Evolutionary conservation across 2,329 filamentous ascomycete genomes (phyloP).

Genomic region (Trichoderma arundinaceum): DNA sequence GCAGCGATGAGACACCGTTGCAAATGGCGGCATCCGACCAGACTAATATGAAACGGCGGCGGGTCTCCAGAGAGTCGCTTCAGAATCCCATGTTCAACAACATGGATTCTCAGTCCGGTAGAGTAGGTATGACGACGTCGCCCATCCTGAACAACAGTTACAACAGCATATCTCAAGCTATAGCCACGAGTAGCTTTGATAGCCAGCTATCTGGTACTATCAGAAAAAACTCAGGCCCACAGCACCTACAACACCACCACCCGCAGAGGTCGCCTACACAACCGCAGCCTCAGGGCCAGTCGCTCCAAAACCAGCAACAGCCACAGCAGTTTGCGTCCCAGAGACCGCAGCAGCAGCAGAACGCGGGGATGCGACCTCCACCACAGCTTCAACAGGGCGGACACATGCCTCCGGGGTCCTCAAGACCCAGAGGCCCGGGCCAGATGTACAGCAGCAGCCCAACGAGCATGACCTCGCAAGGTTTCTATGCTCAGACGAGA

Average conservation of each 20-base stretch:
- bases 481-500: constrained; percentile 33
- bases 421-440: constrained; percentile 29
- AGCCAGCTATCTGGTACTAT: constrained; percentile 31
- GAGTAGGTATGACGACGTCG: constrained; percentile 31
- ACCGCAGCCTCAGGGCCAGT: constrained; percentile 9
- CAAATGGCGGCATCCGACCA: constrained; percentile 32
- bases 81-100: constrained; percentile 29
- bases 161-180: constrained; percentile 31
- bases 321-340: constrained; percentile 24
- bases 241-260: constrained; percentile 29
- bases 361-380: constrained; percentile 10
- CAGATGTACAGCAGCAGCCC: constrained; percentile 26
- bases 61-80: constrained; percentile 37
- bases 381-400: constrained; percentile 34
- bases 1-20: constrained; percentile 29
- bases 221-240: constrained; percentile 30
- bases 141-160: constrained; percentile 30
- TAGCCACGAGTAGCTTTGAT: constrained; percentile 34
- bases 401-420: constrained; percentile 23
- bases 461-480: constrained; percentile 27
- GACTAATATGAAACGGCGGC: constrained; percentile 38
- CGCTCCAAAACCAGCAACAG: constrained; percentile 24
- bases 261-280: constrained; percentile 24
- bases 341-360: constrained; percentile 25
- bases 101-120: constrained; percentile 31